A percentile compares a stretch with the other conserved stretches of the same genome.
Evolutionary conservation across 495 filamentous ascomycete species (phyloP).

Genomic region (Paragyromitra xinjiangensis): DNA sequence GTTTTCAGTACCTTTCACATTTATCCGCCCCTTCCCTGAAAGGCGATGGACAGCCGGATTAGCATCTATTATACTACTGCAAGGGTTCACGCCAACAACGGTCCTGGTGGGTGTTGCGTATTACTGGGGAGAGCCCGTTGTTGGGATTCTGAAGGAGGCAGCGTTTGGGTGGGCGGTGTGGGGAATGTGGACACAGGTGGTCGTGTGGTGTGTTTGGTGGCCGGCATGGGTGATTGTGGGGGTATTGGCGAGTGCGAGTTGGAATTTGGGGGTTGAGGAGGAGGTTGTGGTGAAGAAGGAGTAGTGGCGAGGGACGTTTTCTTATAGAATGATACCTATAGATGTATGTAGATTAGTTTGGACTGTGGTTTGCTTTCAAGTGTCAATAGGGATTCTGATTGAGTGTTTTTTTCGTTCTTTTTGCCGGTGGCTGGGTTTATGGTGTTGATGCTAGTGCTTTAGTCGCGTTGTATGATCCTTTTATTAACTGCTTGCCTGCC

Average conservation of each 20-base stretch:
- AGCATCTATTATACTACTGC: conserved; percentile 60
- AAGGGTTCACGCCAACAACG: conserved; percentile 71
- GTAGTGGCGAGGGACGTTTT: not conserved
- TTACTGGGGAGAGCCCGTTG: conserved; percentile 65
- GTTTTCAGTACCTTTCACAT: conserved; percentile 76
- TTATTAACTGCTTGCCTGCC: not conserved
- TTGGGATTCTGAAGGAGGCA: conserved; percentile 73
- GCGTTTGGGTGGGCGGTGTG: conserved; percentile 91
- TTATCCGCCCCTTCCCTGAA: conserved; percentile 66
- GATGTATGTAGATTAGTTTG: not conserved
- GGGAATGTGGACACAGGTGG: conserved; percentile 87
- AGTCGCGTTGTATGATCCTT: not conserved
- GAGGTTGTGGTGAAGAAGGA: not conserved
- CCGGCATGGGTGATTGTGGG: conserved; percentile 84
- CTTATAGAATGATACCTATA: not conserved
- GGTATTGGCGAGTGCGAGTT: conserved; percentile 61
- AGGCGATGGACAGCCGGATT: conserved; percentile 52
- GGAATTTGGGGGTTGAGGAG: conserved; percentile 22
- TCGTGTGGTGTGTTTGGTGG: conserved; percentile 99
- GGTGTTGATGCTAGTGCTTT: not conserved
- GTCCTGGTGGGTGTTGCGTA: conserved; percentile 66
- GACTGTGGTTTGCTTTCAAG: not conserved
- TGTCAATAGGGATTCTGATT: not conserved
- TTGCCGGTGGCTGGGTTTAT: not conserved
- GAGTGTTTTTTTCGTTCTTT: not conserved